Percentiles rank a stretch among this genome's conserved stretches.
Evolutionary conservation across 129 eudicot genomes (phyloP).

Genomic region (Tagetes patula): DNA sequence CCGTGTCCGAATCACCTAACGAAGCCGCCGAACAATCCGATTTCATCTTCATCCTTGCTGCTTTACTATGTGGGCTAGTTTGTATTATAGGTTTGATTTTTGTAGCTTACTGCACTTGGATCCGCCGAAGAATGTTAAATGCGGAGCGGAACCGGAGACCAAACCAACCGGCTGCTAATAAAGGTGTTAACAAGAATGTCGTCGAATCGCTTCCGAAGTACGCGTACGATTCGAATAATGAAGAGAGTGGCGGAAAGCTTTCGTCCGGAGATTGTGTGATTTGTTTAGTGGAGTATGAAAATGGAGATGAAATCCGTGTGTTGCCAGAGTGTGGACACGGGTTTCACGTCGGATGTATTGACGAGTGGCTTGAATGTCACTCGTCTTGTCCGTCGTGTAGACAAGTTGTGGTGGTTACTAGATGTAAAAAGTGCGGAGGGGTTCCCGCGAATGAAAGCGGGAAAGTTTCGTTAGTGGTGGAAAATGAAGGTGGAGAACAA

Average conservation of each 20-base stretch:
- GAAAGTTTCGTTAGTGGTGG: constrained; percentile 11
- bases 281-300: constrained; percentile 63
- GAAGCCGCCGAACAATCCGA: constrained; percentile 41
- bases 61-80: constrained; percentile 57
- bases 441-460: constrained; percentile 30
- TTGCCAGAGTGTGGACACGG: constrained; percentile 81
- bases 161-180: constrained; percentile 31
- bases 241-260: constrained; percentile 18
- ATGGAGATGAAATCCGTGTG: constrained; percentile 65
- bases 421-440: constrained; percentile 64
- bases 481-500: background rate
- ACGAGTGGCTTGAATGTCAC: constrained; percentile 68
- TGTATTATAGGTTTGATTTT: constrained; percentile 50
- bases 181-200: constrained; percentile 49
- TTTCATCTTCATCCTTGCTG: constrained; percentile 58
- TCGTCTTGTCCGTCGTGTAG: constrained; percentile 86
- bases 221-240: constrained; percentile 20
- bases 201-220: constrained; percentile 47
- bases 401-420: constrained; percentile 43
- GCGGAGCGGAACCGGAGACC: background rate
- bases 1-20: constrained; percentile 39
- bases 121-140: constrained; percentile 34
- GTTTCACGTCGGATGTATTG: constrained; percentile 66
- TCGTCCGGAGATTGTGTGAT: constrained; percentile 58
- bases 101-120: constrained; percentile 60